phyloP scores from a whole-genome alignment of 768 basidiomycete species.

The Psilocybe subaeruginosa region DNA sequence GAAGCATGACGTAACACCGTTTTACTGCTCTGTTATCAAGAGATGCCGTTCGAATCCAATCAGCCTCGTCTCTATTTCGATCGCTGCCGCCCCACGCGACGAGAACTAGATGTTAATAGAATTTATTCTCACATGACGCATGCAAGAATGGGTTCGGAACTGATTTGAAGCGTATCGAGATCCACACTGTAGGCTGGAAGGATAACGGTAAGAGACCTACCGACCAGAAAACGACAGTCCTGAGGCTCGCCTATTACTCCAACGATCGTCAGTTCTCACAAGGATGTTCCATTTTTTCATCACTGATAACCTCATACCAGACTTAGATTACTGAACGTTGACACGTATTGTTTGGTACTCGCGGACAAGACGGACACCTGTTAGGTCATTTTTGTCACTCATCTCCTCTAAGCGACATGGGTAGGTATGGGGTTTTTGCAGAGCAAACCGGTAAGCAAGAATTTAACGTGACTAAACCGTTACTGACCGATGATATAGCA shows the following conservation, averaged over 20 bases:
- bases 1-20: background rate
- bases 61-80: conserved; percentile 6
- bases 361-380: background rate
- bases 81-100: conserved; percentile 11
- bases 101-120: conserved; percentile 12
- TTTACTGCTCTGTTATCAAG: background rate
- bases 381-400: background rate
- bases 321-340: background rate
- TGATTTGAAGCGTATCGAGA: conserved; percentile 15
- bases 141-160: conserved; percentile 10
- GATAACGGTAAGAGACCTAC: background rate
- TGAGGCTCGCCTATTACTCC: background rate
- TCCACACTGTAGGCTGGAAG: conserved; percentile 1
- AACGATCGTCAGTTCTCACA: background rate
- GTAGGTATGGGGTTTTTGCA: background rate
- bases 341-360: background rate
- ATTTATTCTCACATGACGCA: conserved; percentile 13
- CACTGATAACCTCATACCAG: background rate
- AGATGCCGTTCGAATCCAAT: conserved; percentile 7
- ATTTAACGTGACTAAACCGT: background rate
- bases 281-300: background rate
- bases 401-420: background rate
- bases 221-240: background rate
- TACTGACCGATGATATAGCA: background rate
- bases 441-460: too few relatives aligned